Percentiles rank a stretch among this genome's conserved stretches.
These are phyloP conservation scores for Acmispon strigosus DNA, from an alignment of 306 rosid species.

Conservation along the genomic window DNA sequence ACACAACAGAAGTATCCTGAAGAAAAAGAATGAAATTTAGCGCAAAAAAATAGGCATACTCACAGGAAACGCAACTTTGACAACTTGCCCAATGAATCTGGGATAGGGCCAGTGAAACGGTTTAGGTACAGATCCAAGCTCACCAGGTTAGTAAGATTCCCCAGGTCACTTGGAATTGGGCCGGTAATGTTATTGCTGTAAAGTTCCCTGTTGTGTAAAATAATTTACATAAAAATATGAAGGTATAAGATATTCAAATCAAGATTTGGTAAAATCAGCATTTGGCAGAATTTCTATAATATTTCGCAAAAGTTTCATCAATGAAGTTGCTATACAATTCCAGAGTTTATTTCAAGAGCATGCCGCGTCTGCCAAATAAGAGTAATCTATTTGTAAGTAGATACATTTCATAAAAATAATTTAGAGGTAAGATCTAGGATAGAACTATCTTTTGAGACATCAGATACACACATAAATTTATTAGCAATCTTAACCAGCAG, in stretches of 20 bases:
- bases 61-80: slow-evolving; percentile 95
- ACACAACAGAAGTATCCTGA: background rate
- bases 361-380: background rate
- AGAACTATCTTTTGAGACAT: background rate
- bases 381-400: background rate
- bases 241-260: background rate
- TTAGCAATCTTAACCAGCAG: background rate
- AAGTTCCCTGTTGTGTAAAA: slow-evolving; percentile 63
- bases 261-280: background rate
- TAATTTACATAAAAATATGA: background rate
- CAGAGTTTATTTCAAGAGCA: background rate
- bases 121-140: slow-evolving; percentile 98
- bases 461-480: background rate
- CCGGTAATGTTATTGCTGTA: slow-evolving; percentile 96
- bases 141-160: slow-evolving; percentile 98
- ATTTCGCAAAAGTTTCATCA: background rate
- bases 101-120: slow-evolving; percentile 79
- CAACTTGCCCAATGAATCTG: slow-evolving; percentile 87
- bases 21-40: background rate
- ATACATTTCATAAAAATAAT: background rate
- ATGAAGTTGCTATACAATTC: background rate
- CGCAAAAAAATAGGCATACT: slow-evolving; percentile 29
- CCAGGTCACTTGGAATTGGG: slow-evolving; percentile 83
- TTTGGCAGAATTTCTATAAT: background rate
- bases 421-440: background rate